Evolutionary conservation across 2,329 filamentous ascomycete species (phyloP), one percentile per base, ranked within the genome.

Genomic region (Cladosporium sp.): DNA sequence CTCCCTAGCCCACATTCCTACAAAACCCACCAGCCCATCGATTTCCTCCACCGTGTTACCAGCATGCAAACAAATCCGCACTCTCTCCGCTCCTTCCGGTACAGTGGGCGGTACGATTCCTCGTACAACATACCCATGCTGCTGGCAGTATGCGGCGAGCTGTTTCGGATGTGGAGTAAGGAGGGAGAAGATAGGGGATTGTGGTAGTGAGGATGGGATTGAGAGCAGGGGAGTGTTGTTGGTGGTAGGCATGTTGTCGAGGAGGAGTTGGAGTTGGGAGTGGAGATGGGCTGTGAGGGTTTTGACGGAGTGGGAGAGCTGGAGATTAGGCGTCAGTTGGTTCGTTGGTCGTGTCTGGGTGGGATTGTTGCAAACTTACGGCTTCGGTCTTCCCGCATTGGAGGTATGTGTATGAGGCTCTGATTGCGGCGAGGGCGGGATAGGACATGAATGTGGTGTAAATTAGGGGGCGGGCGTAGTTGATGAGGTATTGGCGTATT

Each of bases 401-500:
- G n/a, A 91, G 77, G 34, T 88, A 82, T 8, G 83, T 80, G 71
- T 89, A 90, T 0, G 83, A 81, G 0, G 84, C 81, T 49, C 82
- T 79, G 61, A 91, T 88, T 16, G 84, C 83, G 0, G 84, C 84
- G 1, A 91, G 80, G 1, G 84, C 82, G 0, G 88, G 85, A 48
- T 86, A 86, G 0, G 86, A 83, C 78, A 91, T 83, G 32, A 89
- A 88, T 0, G 89, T 92, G 0, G 89, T 91, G 75, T 91, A 93
- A 63, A 92, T 91, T 49, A 92, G 78, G 1, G 85, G 88, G n/a
- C 89, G 85, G 0, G 90, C 89, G 72, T 92, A 92, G 72, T 93
- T 92, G 76, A 92, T 84, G 60, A 92, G 80, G 68, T 91, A 92
- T 1, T 85, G 78, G 26, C 88, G 80, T 0, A 87, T 85, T 0